Conservation (phyloP, 768 basidiomycete genomes). For the Hortiboletus campestris region DNA sequence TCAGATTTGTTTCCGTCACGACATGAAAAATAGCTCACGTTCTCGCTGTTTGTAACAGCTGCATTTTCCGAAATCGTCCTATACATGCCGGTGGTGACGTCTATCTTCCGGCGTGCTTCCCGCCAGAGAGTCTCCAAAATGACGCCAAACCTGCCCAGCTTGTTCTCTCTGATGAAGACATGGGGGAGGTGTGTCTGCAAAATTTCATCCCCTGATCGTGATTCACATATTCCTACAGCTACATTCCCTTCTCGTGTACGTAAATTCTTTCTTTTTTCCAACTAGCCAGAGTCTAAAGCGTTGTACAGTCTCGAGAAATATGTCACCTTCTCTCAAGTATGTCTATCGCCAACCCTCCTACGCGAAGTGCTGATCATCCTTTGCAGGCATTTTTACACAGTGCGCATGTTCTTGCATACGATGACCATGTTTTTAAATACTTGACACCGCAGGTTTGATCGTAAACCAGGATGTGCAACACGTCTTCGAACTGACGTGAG, state of each 20-base stretch:
- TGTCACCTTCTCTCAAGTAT: no score
- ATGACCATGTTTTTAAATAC: no score
- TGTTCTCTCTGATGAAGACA: conserved; percentile 42
- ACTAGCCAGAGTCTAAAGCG: no score
- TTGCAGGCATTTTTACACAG: no score
- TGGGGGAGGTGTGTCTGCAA: conserved; percentile 41
- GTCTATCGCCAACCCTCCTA: no score
- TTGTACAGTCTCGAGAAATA: no score
- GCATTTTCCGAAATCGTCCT: conserved; percentile 41
- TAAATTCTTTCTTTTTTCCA: no score
- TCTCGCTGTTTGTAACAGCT: conserved; percentile 33
- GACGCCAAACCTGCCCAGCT: conserved; percentile 22
- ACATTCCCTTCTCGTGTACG: conserved; percentile 44
- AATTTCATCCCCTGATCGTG: not conserved
- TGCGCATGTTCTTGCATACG: no score
- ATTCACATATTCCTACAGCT: conserved; percentile 35
- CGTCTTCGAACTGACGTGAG: no score
- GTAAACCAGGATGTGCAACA: no score
- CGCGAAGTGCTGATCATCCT: no score
- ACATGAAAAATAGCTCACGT: not conserved
- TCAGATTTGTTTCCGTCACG: conserved; percentile 15
- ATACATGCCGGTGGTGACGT: conserved; percentile 38
- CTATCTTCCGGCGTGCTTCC: conserved; percentile 54
- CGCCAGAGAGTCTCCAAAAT: conserved; percentile 32
- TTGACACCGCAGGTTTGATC: no score